Evolutionary conservation across 140 eudicot genomes (phyloP).

Genomic region (Cichorium intybus): DNA sequence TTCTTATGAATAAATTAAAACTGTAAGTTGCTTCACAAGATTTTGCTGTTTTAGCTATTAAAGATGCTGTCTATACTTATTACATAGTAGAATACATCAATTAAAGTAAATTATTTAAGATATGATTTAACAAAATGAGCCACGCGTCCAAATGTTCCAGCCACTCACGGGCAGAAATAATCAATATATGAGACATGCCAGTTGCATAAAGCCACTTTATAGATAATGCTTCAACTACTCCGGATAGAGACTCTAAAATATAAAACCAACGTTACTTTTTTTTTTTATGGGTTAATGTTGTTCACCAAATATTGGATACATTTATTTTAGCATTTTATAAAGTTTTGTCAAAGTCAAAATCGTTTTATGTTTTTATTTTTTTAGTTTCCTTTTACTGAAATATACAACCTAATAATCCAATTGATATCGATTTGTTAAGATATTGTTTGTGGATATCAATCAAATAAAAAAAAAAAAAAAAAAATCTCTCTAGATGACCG

Average conservation of each 20-base stretch:
- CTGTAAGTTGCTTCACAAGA: too few relatives aligned
- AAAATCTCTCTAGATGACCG: too few relatives aligned
- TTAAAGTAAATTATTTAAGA: not conserved
- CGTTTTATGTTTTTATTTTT: not conserved
- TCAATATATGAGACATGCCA: slow-evolving; percentile 27
- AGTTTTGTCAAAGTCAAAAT: too few relatives aligned
- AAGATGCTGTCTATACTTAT: too few relatives aligned
- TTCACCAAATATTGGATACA: not conserved
- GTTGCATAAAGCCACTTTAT: slow-evolving; percentile 33
- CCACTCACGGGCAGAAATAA: slow-evolving; percentile 31
- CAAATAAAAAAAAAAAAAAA: too few relatives aligned
- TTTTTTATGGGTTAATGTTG: not conserved
- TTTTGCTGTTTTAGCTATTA: too few relatives aligned
- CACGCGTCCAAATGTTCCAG: slow-evolving; percentile 20
- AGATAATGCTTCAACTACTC: slow-evolving; percentile 36
- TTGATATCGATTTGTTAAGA: too few relatives aligned
- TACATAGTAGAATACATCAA: not conserved
- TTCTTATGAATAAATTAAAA: too few relatives aligned
- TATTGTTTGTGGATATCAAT: too few relatives aligned
- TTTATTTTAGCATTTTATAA: too few relatives aligned
- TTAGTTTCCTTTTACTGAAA: too few relatives aligned
- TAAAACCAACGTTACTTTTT: not conserved
- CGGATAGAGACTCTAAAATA: not conserved
- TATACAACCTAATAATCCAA: too few relatives aligned
- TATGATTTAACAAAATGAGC: not conserved